Conservation (phyloP, 2,329 filamentous ascomycete species). For the Arthrobotrys entomopaga region DNA sequence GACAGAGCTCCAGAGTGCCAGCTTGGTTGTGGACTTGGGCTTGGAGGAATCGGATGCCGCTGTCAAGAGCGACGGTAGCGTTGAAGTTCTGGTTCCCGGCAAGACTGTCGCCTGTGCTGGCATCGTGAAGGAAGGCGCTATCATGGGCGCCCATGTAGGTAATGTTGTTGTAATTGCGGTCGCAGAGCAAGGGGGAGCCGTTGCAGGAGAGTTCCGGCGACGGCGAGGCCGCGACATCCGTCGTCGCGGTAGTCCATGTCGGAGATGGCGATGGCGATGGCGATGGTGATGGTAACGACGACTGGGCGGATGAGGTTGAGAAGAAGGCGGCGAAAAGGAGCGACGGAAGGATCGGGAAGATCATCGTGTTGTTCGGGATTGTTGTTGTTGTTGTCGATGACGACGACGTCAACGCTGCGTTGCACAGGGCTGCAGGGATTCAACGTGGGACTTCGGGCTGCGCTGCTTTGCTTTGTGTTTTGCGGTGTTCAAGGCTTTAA, state of each 20-base stretch:
- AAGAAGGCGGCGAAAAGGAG: too few relatives aligned
- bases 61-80: constrained; percentile 75
- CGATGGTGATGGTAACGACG: too few relatives aligned
- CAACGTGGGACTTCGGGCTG: too few relatives aligned
- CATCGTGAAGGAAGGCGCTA: constrained; percentile 75
- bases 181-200: constrained; percentile 80
- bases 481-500: too few relatives aligned
- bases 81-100: constrained; percentile 80
- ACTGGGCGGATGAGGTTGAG: too few relatives aligned
- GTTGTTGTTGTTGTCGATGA: too few relatives aligned
- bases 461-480: too few relatives aligned
- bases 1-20: constrained; percentile 74
- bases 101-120: constrained; percentile 70
- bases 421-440: too few relatives aligned
- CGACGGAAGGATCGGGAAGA: too few relatives aligned
- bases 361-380: too few relatives aligned
- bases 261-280: too few relatives aligned
- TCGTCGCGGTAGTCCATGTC: not conserved
- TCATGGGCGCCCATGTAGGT: constrained; percentile 83
- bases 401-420: too few relatives aligned
- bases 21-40: constrained; percentile 75
- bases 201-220: constrained; percentile 70
- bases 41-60: constrained; percentile 76
- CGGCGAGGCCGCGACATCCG: not conserved
- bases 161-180: constrained; percentile 76